Evolutionary conservation across 169 alveolate genomes (phyloP), one percentile per base, ranked within the genome.

Genomic region (Besnoitia besnoiti): DNA sequence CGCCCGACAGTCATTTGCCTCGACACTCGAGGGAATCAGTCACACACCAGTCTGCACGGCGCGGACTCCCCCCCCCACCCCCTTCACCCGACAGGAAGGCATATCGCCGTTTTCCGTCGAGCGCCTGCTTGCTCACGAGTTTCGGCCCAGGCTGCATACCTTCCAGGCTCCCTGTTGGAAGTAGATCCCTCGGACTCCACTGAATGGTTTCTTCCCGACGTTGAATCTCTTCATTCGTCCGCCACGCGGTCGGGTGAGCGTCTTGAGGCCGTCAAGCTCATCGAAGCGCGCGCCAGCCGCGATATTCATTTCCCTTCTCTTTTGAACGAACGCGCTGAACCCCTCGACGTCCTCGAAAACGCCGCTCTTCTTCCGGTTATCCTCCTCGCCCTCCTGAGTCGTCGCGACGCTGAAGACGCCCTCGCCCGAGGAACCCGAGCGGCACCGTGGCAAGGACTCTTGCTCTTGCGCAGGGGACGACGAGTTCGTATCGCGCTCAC

Each of bases 91-190:
- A n/a, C n/a, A n/a, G n/a, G n/a, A n/a, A n/a, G n/a, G n/a, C n/a
- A n/a, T n/a, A n/a, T n/a, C n/a, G n/a, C n/a, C n/a, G n/a, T n/a
- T n/a, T n/a, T n/a, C n/a, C n/a, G n/a, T n/a, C n/a, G n/a, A n/a
- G n/a, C n/a, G n/a, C n/a, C n/a, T n/a, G n/a, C n/a, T n/a, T n/a
- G n/a, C n/a, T n/a, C n/a, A n/a, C 24, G 67, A 19, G 67, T 55
- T 55, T 19, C 30, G 30, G 24, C 1, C 33, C 30, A 4, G 0
- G 8, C 24, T 37, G 55, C 87, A 39, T n/a, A 93, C 95, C 85
- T 93, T 93, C 95, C 95, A 93, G 30, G 85, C 77, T 27, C 95
- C 95, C 91, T 93, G 95, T 77, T 93, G 95, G 37, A 93, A 93
- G 90, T 93, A 93, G 80, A 93, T 93, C 12, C 95, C 95, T 21